Evolutionary conservation across 176 grass and related monocot species (phyloP).

Genomic region (Zea luxurians): DNA sequence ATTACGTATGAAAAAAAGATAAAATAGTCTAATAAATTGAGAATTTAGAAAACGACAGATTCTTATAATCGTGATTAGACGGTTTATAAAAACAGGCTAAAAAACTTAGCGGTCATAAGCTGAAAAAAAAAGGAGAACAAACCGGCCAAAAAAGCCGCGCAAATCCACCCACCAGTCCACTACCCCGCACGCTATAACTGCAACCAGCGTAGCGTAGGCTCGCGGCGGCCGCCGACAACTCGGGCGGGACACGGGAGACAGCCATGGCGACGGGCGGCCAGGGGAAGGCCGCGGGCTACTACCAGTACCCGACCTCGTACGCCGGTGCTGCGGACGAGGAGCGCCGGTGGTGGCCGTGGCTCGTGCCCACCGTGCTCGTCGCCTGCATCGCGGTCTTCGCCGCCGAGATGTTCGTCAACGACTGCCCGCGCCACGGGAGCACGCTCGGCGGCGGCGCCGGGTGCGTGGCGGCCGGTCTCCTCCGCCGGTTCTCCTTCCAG

Average conservation of each 20-base stretch:
- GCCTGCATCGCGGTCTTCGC: constrained; percentile 69
- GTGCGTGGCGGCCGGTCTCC: constrained; percentile 58
- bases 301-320: constrained; percentile 27
- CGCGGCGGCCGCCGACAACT: background rate
- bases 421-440: constrained; percentile 59
- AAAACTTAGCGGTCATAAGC: too few relatives aligned
- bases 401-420: constrained; percentile 84
- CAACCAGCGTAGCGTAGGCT: background rate
- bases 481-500: constrained; percentile 79
- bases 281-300: constrained; percentile 44
- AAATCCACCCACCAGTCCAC: constrained; percentile 35
- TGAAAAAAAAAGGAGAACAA: too few relatives aligned
- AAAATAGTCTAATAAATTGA: too few relatives aligned
- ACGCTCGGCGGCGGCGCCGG: constrained; percentile 12
- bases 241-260: background rate
- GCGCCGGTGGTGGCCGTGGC: constrained; percentile 66
- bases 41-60: too few relatives aligned
- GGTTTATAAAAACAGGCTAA: too few relatives aligned
- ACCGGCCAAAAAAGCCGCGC: background rate
- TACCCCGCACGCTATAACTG: constrained; percentile 35
- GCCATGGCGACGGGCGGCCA: constrained; percentile 48
- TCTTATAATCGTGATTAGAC: too few relatives aligned
- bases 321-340: constrained; percentile 44
- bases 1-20: too few relatives aligned
- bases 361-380: constrained; percentile 69